phyloP scores from a whole-genome alignment of 2,329 filamentous ascomycete species.

The Fusarium hostae region DNA sequence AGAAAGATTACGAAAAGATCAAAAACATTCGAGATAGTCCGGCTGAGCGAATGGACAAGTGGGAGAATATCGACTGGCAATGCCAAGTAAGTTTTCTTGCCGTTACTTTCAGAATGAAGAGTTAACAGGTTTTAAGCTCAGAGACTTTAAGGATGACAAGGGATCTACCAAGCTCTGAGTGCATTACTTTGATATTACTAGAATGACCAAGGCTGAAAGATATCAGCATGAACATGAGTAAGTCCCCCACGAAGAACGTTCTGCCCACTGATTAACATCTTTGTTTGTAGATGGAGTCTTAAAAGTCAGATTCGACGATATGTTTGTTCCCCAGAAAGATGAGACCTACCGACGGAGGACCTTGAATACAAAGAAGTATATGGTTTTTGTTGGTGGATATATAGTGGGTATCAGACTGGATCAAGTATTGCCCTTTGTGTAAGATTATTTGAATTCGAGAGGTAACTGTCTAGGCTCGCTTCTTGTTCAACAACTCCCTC shows the following conservation, averaged over 20 bases:
- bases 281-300: neutral
- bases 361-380: neutral
- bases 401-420: neutral
- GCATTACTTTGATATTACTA: slow-evolving; percentile 13
- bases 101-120: too few relatives aligned
- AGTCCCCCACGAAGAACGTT: neutral
- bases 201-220: slow-evolving; percentile 1
- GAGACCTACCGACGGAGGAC: too few relatives aligned
- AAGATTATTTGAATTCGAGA: neutral
- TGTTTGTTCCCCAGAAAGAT: neutral
- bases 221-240: neutral
- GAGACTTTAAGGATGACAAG: neutral
- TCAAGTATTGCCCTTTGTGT: too few relatives aligned
- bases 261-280: neutral
- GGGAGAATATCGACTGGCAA: slow-evolving; percentile 16
- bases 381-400: too few relatives aligned
- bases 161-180: neutral
- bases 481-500: neutral
- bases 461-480: neutral
- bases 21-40: neutral
- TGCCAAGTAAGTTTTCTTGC: neutral
- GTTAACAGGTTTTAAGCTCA: neutral
- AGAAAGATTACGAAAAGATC: neutral
- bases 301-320: too few relatives aligned
- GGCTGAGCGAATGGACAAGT: slow-evolving; percentile 7